Conservation (phyloP, 352 stramenopile species). For the Pythium folliculosum region DNA sequence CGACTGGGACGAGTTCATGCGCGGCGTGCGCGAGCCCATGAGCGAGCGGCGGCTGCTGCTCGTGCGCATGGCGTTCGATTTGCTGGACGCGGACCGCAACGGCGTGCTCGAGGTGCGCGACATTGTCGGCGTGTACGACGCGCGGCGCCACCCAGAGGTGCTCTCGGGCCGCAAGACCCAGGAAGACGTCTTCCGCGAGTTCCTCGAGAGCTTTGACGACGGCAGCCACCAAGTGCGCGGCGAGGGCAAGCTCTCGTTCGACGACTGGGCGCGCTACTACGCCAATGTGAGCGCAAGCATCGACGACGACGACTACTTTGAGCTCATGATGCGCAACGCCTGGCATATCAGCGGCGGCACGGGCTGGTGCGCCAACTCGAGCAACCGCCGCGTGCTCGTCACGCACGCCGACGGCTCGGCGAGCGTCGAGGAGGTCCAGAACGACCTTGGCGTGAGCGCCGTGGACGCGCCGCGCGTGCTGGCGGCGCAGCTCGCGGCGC, state of each 20-base stretch:
- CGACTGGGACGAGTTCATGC: slow-evolving; percentile 85
- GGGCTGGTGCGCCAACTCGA: slow-evolving; percentile 57
- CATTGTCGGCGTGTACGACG: slow-evolving; percentile 81
- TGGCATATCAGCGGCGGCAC: slow-evolving; percentile 64
- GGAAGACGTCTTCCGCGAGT: slow-evolving; percentile 78
- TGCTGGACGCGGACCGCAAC: slow-evolving; percentile 79
- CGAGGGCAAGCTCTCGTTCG: slow-evolving; percentile 49
- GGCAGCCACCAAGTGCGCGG: slow-evolving; percentile 39
- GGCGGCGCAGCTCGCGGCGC: slow-evolving; percentile 30
- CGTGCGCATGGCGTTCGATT: slow-evolving; percentile 86
- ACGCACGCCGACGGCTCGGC: slow-evolving; percentile 50
- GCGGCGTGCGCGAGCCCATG: slow-evolving; percentile 82
- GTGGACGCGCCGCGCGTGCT: slow-evolving; percentile 38
- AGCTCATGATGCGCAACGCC: slow-evolving; percentile 91
- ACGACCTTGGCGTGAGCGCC: slow-evolving; percentile 43
- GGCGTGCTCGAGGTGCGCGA: slow-evolving; percentile 72
- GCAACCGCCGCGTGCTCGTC: slow-evolving; percentile 67
- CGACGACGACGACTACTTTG: slow-evolving; percentile 93
- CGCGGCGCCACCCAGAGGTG: slow-evolving; percentile 83
- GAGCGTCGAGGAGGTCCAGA: slow-evolving; percentile 48
- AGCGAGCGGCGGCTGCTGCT: slow-evolving; percentile 71
- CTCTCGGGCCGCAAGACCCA: slow-evolving; percentile 72
- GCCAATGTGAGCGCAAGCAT: slow-evolving; percentile 85
- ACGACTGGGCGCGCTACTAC: slow-evolving; percentile 88
- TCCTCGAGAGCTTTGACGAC: slow-evolving; percentile 81